These are phyloP conservation scores for Deinandra increscens DNA, from an alignment of 129 eudicot genomes.

Conservation along the genomic window DNA sequence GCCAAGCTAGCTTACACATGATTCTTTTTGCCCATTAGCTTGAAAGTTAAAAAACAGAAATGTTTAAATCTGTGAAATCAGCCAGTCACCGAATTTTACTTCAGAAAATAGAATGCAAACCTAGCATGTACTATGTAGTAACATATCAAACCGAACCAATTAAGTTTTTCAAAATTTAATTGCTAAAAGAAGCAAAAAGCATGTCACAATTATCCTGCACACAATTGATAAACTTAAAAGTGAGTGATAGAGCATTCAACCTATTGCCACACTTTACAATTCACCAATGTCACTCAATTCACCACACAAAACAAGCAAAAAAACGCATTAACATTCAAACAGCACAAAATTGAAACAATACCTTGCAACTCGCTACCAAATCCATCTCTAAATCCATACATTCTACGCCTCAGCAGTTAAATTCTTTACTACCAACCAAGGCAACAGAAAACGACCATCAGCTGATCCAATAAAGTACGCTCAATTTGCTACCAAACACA, in stretches of 20 bases:
- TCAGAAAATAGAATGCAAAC: neutral
- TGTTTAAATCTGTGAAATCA: neutral
- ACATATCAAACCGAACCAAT: neutral
- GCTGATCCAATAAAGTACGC: conserved; percentile 25
- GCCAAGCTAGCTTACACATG: neutral
- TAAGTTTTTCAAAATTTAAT: neutral
- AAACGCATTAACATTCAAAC: conserved; percentile 18
- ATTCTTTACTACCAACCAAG: conserved; percentile 29
- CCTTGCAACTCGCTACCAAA: conserved; percentile 79
- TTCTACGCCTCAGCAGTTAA: conserved; percentile 9
- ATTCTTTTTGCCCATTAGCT: neutral
- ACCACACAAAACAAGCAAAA: neutral
- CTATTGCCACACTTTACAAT: neutral
- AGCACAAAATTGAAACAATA: conserved; percentile 27
- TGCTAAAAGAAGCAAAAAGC: neutral
- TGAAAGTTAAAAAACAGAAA: neutral
- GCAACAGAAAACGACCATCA: conserved; percentile 21
- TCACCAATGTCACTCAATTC: conserved; percentile 16
- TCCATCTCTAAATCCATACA: conserved; percentile 56
- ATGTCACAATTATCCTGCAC: neutral
- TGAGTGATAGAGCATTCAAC: neutral
- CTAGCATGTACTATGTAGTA: neutral
- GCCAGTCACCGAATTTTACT: neutral
- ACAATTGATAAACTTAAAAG: neutral
- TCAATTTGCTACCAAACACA: conserved; percentile 23